Conservation (phyloP, 768 basidiomycete genomes). For the Collybiopsis luxurians region DNA sequence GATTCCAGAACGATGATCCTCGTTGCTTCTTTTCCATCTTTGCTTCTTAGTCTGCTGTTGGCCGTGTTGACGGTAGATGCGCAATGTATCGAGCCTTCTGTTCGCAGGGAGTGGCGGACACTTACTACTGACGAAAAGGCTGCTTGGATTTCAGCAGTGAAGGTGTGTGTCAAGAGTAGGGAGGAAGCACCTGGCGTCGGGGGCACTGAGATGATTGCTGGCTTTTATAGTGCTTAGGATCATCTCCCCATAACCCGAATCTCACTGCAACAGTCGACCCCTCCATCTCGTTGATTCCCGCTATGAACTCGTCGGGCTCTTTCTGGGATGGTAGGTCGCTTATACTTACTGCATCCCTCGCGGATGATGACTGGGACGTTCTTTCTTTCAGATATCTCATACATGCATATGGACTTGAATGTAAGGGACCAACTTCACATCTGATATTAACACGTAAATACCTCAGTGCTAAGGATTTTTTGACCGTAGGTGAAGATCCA, state of each 20-base stretch:
- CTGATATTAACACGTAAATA: too few relatives aligned
- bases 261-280: conserved; percentile 10
- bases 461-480: too few relatives aligned
- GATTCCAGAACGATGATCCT: too few relatives aligned
- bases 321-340: conserved; percentile 16
- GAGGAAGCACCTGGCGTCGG: too few relatives aligned
- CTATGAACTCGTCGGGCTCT: conserved; percentile 16
- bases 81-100: conserved; percentile 11
- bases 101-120: conserved; percentile 18
- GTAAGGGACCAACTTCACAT: background rate
- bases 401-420: conserved; percentile 18
- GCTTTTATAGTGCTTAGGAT: conserved; percentile 18
- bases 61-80: too few relatives aligned
- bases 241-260: conserved; percentile 4
- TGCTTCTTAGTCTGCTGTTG: too few relatives aligned
- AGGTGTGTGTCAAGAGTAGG: too few relatives aligned
- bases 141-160: conserved; percentile 16
- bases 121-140: conserved; percentile 9
- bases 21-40: too few relatives aligned
- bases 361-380: too few relatives aligned
- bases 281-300: conserved; percentile 9
- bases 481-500: too few relatives aligned
- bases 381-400: conserved; percentile 10
- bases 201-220: too few relatives aligned
- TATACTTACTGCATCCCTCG: too few relatives aligned